Evolutionary conservation across 2,329 filamentous ascomycete species (phyloP).

Genomic region (Zymoseptoria tritici): DNA sequence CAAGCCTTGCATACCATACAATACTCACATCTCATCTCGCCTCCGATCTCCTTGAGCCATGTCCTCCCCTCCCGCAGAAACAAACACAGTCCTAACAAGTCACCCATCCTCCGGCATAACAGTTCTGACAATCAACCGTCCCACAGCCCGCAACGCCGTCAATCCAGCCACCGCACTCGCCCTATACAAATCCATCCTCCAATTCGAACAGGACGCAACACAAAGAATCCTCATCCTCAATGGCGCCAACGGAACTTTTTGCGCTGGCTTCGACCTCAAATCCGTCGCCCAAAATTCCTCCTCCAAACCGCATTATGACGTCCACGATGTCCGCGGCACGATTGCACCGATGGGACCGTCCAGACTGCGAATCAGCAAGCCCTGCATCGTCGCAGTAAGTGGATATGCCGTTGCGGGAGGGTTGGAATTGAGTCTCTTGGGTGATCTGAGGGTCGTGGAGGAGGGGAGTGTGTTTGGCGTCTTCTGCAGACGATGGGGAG

Average conservation of each 20-base stretch:
- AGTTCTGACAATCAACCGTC: conserved; percentile 49
- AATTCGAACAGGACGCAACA: conserved; percentile 43
- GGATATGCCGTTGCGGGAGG: conserved; percentile 50
- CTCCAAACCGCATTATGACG: conserved; percentile 13
- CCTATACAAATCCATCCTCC: conserved; percentile 42
- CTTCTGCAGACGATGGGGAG: conserved; percentile 49
- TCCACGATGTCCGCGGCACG: conserved; percentile 32
- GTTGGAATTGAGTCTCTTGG: conserved; percentile 47
- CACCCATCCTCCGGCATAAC: conserved; percentile 39
- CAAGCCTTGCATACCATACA: not conserved
- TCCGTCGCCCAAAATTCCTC: conserved; percentile 28
- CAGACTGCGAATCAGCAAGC: conserved; percentile 44
- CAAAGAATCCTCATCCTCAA: conserved; percentile 49
- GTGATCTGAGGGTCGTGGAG: conserved; percentile 48
- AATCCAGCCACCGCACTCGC: conserved; percentile 42
- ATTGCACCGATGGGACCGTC: conserved; percentile 48
- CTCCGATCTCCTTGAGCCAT: not conserved
- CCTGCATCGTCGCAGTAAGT: conserved; percentile 45
- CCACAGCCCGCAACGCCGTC: conserved; percentile 46
- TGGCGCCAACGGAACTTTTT: conserved; percentile 44
- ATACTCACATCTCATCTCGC: not conserved
- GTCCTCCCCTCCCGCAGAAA: conserved; percentile 3
- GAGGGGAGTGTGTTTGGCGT: conserved; percentile 49
- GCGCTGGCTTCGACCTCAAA: conserved; percentile 48
- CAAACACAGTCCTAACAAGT: conserved; percentile 17